Evolutionary conservation across 2,329 filamentous ascomycete species (phyloP).

Genomic region (Tolypocladium endophyticum): DNA sequence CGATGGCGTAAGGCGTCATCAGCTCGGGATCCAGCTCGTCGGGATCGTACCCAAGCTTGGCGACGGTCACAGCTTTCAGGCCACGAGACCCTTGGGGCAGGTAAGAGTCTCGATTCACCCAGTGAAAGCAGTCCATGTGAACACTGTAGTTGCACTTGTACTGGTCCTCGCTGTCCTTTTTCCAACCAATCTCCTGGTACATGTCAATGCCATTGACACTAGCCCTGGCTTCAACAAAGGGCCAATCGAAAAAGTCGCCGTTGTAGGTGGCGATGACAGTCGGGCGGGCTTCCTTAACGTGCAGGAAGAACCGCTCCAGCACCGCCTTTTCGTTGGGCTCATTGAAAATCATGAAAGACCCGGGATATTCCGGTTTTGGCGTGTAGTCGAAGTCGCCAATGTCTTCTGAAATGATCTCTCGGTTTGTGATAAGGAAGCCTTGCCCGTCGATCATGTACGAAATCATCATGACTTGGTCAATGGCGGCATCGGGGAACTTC

Average conservation of each 20-base stretch:
- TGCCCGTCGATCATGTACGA: conserved; percentile 99
- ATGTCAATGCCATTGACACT: conserved; percentile 96
- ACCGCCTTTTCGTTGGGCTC: conserved; percentile 85
- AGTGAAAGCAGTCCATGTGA: conserved; percentile 98
- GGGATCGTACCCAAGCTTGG: conserved; percentile 95
- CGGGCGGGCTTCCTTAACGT: conserved; percentile 87
- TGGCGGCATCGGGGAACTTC: conserved; percentile 89
- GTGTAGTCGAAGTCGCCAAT: conserved; percentile 98
- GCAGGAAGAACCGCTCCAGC: conserved; percentile 86
- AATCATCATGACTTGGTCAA: conserved; percentile 99
- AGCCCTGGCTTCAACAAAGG: conserved; percentile 88
- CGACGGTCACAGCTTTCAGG: conserved; percentile 93
- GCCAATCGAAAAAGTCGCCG: conserved; percentile 99
- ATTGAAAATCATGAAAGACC: conserved; percentile 96
- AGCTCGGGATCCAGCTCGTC: conserved; percentile 95
- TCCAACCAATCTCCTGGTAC: conserved; percentile 97
- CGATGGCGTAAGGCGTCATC: conserved; percentile 86
- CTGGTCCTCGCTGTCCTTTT: conserved; percentile 89
- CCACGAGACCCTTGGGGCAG: conserved; percentile 94
- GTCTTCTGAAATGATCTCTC: conserved; percentile 94
- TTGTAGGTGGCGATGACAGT: conserved; percentile 99
- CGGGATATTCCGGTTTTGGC: conserved; percentile 89
- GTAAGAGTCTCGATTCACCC: conserved; percentile 98
- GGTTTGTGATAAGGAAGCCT: conserved; percentile 94
- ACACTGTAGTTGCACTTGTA: conserved; percentile 94